A percentile compares a stretch with the other conserved stretches of the same genome.
Conservation (phyloP, 2,329 filamentous ascomycete species). For the Neofusicoccum cordaticola region DNA sequence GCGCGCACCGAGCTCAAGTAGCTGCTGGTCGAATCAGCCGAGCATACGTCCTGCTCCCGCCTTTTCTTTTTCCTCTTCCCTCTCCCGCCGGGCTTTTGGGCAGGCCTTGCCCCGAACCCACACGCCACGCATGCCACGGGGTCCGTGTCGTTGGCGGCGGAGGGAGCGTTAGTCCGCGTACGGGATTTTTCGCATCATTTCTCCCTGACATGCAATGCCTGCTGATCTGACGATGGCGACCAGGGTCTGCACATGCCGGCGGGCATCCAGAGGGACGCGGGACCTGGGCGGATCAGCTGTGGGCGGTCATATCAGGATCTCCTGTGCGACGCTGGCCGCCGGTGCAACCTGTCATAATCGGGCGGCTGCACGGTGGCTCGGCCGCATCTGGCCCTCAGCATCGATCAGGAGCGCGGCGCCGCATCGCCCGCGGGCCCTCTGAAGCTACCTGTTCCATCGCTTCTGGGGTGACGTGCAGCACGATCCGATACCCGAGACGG, state of each 20-base stretch:
- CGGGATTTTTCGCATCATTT: conserved; percentile 9
- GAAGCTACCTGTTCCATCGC: conserved; percentile 15
- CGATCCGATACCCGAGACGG: conserved; percentile 18
- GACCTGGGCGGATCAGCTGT: conserved; percentile 11
- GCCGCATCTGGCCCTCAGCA: conserved; percentile 17
- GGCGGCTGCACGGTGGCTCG: conserved; percentile 11
- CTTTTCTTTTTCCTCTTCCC: background rate
- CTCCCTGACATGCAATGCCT: conserved; percentile 16
- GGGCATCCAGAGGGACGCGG: background rate
- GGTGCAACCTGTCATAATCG: conserved; percentile 16
- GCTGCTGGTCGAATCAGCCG: background rate
- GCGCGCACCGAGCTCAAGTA: background rate
- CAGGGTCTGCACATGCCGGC: conserved; percentile 16
- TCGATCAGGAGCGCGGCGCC: conserved; percentile 13
- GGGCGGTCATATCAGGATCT: conserved; percentile 7
- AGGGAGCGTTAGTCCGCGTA: background rate
- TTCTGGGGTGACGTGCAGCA: conserved; percentile 16
- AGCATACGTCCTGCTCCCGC: background rate
- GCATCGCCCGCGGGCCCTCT: background rate
- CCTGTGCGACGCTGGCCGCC: background rate
- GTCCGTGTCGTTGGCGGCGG: background rate
- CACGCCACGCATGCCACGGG: background rate
- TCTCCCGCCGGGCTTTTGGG: background rate
- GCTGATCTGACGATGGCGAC: conserved; percentile 12
- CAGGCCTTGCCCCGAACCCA: background rate